Percentiles rank a stretch among this genome's conserved stretches.
phyloP scores from a whole-genome alignment of 176 grass and related monocot species.

The sorghum (Sorghum bicolor) region Sorghum_bicolor_NCBIv3 NC_012871.2:63087001-63087500 shows the following conservation, averaged over 20 bases:
- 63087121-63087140: background rate
- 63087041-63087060: background rate
- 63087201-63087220: conserved; percentile 76
- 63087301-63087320: conserved; percentile 85
- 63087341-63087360: conserved; percentile 86
- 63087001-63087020: background rate
- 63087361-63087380: conserved; percentile 96
- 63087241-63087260: conserved; percentile 92
- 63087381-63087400: conserved; percentile 71
- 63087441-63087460: conserved; percentile 77
- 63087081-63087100: background rate
- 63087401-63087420: conserved; percentile 75
- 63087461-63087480: conserved; percentile 51
- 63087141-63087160: background rate
- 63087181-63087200: conserved; percentile 54
- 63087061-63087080: background rate
- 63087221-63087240: conserved; percentile 76
- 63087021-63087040: background rate
- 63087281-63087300: conserved; percentile 82
- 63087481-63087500: background rate
- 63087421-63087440: conserved; percentile 58
- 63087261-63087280: conserved; percentile 53
- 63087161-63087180: background rate
- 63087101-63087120: too few species aligned
- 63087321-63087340: conserved; percentile 55